These are phyloP conservation scores for Torulaspora franciscae DNA, from an alignment of 805 yeast species.

Conservation along the genomic window DNA sequence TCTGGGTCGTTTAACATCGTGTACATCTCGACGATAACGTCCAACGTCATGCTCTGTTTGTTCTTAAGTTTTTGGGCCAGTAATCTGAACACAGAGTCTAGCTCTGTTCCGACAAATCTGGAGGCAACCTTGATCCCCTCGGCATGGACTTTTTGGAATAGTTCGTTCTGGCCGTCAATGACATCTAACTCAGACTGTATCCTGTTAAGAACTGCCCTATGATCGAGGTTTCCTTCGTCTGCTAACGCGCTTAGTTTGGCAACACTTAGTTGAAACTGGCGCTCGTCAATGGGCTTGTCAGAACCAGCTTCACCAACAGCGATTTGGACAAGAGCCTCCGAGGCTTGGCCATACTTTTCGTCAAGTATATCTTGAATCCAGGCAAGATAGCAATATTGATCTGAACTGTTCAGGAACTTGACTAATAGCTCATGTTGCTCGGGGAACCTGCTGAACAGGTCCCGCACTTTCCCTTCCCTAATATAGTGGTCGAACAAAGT, in stretches of 20 bases:
- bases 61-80: conserved; percentile 27
- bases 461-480: conserved; percentile 45
- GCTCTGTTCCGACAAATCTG: conserved; percentile 20
- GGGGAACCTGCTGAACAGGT: conserved; percentile 54
- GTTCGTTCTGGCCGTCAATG: conserved; percentile 46
- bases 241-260: conserved; percentile 66
- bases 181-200: conserved; percentile 49
- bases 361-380: conserved; percentile 68
- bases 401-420: conserved; percentile 46
- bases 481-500: conserved; percentile 58
- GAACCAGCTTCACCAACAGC: conserved; percentile 41
- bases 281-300: conserved; percentile 33
- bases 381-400: conserved; percentile 49
- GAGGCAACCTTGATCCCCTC: conserved; percentile 24
- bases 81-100: conserved; percentile 22
- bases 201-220: conserved; percentile 31
- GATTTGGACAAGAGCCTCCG: conserved; percentile 43
- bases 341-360: conserved; percentile 47
- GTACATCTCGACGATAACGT: conserved; percentile 49
- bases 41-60: conserved; percentile 38
- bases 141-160: conserved; percentile 30
- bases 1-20: conserved; percentile 42
- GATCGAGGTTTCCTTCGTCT: conserved; percentile 8
- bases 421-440: conserved; percentile 46
- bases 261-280: conserved; percentile 56